These are phyloP conservation scores for Salix koriyanagi DNA, from an alignment of 345 rosid genomes.

Conservation along the genomic window DNA sequence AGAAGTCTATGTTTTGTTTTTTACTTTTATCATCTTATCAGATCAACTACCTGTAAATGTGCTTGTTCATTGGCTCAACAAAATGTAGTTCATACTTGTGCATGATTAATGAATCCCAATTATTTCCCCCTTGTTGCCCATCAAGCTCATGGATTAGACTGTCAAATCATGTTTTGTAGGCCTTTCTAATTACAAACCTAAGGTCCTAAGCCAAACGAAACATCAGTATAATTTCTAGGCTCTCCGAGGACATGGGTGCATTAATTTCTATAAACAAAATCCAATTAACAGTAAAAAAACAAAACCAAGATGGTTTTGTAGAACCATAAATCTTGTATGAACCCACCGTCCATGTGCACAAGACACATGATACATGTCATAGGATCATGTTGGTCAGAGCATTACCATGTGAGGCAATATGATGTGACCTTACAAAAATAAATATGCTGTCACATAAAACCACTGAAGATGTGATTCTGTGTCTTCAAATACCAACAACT, in stretches of 20 bases:
- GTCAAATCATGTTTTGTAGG: background rate
- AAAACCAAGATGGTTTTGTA: background rate
- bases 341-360: constrained; percentile 2
- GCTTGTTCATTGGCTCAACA: background rate
- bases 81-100: background rate
- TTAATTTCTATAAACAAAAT: background rate
- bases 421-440: background rate
- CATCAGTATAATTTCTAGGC: background rate
- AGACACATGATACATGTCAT: background rate
- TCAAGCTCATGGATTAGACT: background rate
- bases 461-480: background rate
- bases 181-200: background rate
- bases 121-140: background rate
- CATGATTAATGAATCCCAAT: background rate
- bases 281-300: background rate
- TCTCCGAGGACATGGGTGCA: background rate
- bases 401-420: constrained; percentile 11
- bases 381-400: constrained; percentile 4
- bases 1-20: background rate
- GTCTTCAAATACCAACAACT: background rate
- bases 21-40: background rate
- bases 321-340: background rate
- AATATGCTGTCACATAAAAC: background rate
- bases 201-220: background rate
- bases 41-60: background rate